A percentile compares a stretch with the other conserved stretches of the same genome.
phyloP scores from a whole-genome alignment of 1,284 basidiomycete genomes.

The Psilocybe mexicana region DNA sequence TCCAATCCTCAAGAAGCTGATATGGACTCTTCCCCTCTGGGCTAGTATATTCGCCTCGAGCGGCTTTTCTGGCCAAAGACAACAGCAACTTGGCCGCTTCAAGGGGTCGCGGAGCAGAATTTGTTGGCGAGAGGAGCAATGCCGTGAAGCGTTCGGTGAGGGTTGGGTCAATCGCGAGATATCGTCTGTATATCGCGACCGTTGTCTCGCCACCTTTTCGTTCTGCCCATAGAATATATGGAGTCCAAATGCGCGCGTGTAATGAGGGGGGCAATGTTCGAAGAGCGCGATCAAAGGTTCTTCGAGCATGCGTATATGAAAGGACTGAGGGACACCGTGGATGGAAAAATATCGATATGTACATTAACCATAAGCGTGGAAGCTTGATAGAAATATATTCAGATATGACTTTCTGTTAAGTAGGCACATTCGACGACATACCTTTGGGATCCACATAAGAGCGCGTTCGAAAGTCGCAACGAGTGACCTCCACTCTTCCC shows the following conservation, averaged over 20 bases:
- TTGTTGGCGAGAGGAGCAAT: constrained; percentile 69
- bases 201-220: constrained; percentile 81
- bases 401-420: constrained; percentile 6
- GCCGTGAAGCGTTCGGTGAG: constrained; percentile 85
- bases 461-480: constrained; percentile 91
- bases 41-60: constrained; percentile 81
- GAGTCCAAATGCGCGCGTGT: constrained; percentile 93
- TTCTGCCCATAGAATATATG: constrained; percentile 96
- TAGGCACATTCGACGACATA: constrained; percentile 39
- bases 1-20: constrained; percentile 90
- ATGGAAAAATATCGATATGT: constrained; percentile 89
- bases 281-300: constrained; percentile 93
- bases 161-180: constrained; percentile 83
- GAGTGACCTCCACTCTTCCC: constrained; percentile 92
- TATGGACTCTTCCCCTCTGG: constrained; percentile 96
- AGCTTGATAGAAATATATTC: constrained; percentile 50
- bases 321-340: constrained; percentile 86
- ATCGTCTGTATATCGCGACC: constrained; percentile 88
- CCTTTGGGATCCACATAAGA: constrained; percentile 91
- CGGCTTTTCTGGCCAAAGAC: constrained; percentile 80
- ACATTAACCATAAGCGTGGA: constrained; percentile 93
- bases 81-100: constrained; percentile 94
- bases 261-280: constrained; percentile 92
- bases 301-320: constrained; percentile 87
- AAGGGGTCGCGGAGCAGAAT: constrained; percentile 76